These are phyloP conservation scores for Atractiella rhizophila DNA, from an alignment of 768 basidiomycete species.

Conservation along the genomic window DNA sequence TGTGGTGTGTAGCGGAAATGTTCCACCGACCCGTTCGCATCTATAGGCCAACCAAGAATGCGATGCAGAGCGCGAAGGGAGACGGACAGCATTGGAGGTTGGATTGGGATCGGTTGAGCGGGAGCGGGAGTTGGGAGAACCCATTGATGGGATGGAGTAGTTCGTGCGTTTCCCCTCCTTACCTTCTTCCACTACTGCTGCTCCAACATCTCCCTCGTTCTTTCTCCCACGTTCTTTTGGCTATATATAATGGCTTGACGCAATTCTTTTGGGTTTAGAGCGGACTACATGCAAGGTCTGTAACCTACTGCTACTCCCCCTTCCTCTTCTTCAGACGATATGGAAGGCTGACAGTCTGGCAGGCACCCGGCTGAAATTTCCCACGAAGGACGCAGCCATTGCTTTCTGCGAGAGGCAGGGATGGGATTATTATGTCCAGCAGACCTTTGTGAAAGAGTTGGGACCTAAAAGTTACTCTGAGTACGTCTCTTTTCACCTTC, in stretches of 20 bases:
- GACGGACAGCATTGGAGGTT: slow-evolving; percentile 75
- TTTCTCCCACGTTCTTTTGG: not conserved
- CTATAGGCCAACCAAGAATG: slow-evolving; percentile 60
- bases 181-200: not conserved
- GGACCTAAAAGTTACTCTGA: slow-evolving; percentile 22
- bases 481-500: slow-evolving; percentile 8
- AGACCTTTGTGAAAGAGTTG: slow-evolving; percentile 21
- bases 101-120: slow-evolving; percentile 76
- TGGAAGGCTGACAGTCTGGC: slow-evolving; percentile 29
- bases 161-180: slow-evolving; percentile 35
- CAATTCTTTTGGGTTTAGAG: not conserved
- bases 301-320: not conserved
- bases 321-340: no score
- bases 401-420: slow-evolving; percentile 92
- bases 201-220: not conserved
- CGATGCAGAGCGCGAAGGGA: slow-evolving; percentile 75
- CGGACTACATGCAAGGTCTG: slow-evolving; percentile 15
- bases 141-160: slow-evolving; percentile 91
- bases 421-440: slow-evolving; percentile 36
- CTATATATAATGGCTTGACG: no score
- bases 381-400: slow-evolving; percentile 64
- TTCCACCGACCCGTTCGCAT: slow-evolving; percentile 69
- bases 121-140: slow-evolving; percentile 88
- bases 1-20: no score
- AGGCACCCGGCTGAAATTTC: slow-evolving; percentile 57